A percentile compares a stretch with the other conserved stretches of the same genome.
Conservation (phyloP, 1,139 yeast species). For the Geotrichum aggregatum region DNA sequence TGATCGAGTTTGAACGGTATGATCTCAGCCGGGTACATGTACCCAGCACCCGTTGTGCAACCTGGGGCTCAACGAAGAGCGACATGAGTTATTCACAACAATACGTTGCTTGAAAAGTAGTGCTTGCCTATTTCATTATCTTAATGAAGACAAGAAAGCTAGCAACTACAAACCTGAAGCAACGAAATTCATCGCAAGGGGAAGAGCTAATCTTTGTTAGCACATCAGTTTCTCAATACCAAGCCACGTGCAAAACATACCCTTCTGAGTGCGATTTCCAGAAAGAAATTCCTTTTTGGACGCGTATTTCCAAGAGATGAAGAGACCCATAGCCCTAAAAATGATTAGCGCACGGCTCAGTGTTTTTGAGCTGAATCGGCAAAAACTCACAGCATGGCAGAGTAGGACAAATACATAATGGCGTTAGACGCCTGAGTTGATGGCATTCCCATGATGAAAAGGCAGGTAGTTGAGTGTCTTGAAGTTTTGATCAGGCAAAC, state of each 20-base stretch:
- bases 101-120: neutral
- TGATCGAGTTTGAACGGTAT: constrained; percentile 84
- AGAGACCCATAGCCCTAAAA: constrained; percentile 33
- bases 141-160: constrained; percentile 12
- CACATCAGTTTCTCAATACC: constrained; percentile 5
- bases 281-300: constrained; percentile 54
- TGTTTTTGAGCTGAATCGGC: neutral
- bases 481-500: too few relatives aligned
- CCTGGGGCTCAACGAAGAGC: neutral
- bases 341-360: too few relatives aligned
- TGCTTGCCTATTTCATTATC: constrained; percentile 7
- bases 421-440: constrained; percentile 61
- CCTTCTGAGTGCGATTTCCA: constrained; percentile 75
- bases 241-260: constrained; percentile 32
- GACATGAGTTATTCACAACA: too few relatives aligned
- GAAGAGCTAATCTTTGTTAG: constrained; percentile 41
- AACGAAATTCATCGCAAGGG: constrained; percentile 76
- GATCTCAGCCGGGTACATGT: constrained; percentile 53
- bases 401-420: constrained; percentile 70
- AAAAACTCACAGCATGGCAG: constrained; percentile 47
- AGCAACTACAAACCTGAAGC: constrained; percentile 70
- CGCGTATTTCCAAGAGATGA: constrained; percentile 35
- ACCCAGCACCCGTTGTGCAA: constrained; percentile 51
- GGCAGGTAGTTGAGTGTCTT: too few relatives aligned
- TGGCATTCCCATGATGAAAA: constrained; percentile 35